phyloP scores from a whole-genome alignment of 306 rosid species.

The Cucurbita maxima region DNA sequence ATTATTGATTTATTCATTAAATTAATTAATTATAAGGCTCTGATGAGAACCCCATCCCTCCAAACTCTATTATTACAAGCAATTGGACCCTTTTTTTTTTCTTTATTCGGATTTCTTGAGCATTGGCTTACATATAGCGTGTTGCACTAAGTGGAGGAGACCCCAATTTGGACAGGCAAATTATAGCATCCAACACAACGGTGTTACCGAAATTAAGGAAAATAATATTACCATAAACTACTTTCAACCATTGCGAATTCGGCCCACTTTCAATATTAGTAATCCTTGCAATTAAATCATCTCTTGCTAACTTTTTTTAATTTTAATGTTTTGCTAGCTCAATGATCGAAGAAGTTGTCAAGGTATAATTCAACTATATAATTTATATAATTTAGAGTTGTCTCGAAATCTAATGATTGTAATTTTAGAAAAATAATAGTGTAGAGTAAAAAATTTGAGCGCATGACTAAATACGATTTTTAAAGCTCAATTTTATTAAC shows the following conservation, averaged over 20 bases:
- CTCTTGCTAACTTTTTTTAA: no score
- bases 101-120: background rate
- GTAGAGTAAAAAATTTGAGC: no score
- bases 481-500: no score
- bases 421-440: no score
- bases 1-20: background rate
- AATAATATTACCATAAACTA: background rate
- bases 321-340: no score
- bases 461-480: no score
- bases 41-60: background rate
- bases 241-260: background rate
- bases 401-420: no score
- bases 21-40: background rate
- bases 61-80: background rate
- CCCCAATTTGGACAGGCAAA: background rate
- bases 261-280: background rate
- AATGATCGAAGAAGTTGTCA: no score
- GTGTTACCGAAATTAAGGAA: background rate
- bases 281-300: background rate
- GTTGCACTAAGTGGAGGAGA: background rate
- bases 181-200: background rate
- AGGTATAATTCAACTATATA: no score
- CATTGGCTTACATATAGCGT: background rate
- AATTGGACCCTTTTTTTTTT: background rate
- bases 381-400: no score